Base-by-base conservation (phyloP, 164 flowering plant species). In the Vitis amurensis region DNA sequence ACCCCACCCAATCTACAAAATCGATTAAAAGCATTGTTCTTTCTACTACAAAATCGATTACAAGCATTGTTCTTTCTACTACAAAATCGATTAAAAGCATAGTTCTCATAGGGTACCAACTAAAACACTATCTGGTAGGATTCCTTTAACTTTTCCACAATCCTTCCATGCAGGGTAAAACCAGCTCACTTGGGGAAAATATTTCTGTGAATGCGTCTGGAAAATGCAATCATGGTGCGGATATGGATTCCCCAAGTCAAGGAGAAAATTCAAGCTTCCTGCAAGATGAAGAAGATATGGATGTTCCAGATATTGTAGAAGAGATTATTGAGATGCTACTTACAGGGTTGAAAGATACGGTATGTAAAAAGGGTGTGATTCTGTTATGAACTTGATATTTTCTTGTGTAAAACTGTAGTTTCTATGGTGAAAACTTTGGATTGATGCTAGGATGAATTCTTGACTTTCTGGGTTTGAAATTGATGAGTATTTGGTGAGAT, bases 271-370 rank as follows among this genome's bases (percentile, higher is more conserved):
- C 75, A 51, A 71, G 76, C 64, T 71, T 47, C 61, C 49, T 62
- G 55, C 69, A 82, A 72, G 96, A 89, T 69, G 98, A 93, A 71
- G 97, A 88, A 72, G 97, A 88, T 59, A 88, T 95, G 89, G 98
- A 93, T 73, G 89, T 93, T 71, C 99, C 98, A 23, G 99, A 92
- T 71, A 74, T 83, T 61, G 59, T 93, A 51, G 99, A 93, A 83
- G 98, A 95, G 76, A 84, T 93, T 23, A 90, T 95, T 76, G 99
- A 90, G 79, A 74, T 89, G 67, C 71, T 95, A 53, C 83, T 90
- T 59, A 81, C 88, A 63, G 97, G 98, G 50, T 81, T 95, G 80
- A 89, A 84, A 82, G 99, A 95, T 77, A 83, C 87, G 88, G 98
- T 95, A 91, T 76, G 91, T 82, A 17, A 70, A n/a, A 69, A 69